Percentiles rank a stretch among this genome's conserved stretches.
These are phyloP conservation scores for Colletotrichum nymphaeae DNA, from an alignment of 2,329 filamentous ascomycete species.

Conservation along the genomic window DNA sequence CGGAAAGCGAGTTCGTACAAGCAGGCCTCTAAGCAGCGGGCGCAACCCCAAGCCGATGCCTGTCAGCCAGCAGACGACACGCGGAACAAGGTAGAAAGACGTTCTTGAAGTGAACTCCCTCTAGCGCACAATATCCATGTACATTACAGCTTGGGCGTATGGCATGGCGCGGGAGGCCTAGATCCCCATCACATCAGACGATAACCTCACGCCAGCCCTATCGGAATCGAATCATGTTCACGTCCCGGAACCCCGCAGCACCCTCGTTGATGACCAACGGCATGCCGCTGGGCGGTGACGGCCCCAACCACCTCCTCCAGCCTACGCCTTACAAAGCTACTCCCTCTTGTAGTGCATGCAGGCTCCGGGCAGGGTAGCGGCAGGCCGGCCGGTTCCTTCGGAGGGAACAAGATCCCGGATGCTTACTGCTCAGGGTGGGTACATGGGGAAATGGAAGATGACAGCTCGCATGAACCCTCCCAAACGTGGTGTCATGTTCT, in stretches of 20 bases:
- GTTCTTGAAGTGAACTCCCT: too few relatives aligned
- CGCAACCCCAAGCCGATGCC: too few relatives aligned
- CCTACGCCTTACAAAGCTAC: conserved; percentile 58
- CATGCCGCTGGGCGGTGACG: conserved; percentile 25
- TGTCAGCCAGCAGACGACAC: too few relatives aligned
- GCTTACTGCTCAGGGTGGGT: not conserved
- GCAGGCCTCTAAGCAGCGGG: too few relatives aligned
- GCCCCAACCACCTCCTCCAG: conserved; percentile 41
- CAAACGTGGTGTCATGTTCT: conserved; percentile 27
- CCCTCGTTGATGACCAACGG: conserved; percentile 72
- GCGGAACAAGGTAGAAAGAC: too few relatives aligned
- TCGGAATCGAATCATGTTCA: conserved; percentile 66
- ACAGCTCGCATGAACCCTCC: not conserved
- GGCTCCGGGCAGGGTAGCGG: conserved; percentile 4
- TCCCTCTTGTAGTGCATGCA: not conserved
- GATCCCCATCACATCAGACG: not conserved
- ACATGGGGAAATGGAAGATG: conserved; percentile 7
- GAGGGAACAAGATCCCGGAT: not conserved
- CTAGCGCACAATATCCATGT: too few relatives aligned
- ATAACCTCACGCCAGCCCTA: conserved; percentile 15
- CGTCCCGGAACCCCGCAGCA: conserved; percentile 47
- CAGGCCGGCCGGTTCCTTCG: not conserved
- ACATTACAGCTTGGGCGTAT: too few relatives aligned
- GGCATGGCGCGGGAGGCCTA: too few relatives aligned
- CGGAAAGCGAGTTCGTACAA: too few relatives aligned